Conservation (phyloP, 208 protist species). For the Zelonia costaricensis region DNA sequence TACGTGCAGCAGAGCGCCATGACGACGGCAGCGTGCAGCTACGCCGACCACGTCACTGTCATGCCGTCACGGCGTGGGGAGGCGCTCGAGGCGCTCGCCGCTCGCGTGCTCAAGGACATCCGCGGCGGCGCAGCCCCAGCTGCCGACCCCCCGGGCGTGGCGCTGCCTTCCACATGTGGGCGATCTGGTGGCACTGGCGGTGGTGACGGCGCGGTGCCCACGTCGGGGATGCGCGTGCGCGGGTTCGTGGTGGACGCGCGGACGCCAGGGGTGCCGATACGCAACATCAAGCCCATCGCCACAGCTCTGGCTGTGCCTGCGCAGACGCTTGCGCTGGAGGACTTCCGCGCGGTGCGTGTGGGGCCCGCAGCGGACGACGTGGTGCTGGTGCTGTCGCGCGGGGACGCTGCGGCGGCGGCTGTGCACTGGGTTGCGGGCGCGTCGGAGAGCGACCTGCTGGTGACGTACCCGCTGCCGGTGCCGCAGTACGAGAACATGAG, state of each 20-base stretch:
- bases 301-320: conserved; percentile 39
- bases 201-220: too few relatives aligned
- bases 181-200: not conserved
- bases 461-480: conserved; percentile 44
- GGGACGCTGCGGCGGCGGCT: conserved; percentile 30
- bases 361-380: conserved; percentile 19
- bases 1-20: conserved; percentile 26
- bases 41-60: conserved; percentile 1
- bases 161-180: conserved; percentile 23
- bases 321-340: conserved; percentile 63
- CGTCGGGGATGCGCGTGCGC: conserved; percentile 28
- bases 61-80: not conserved
- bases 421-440: conserved; percentile 50
- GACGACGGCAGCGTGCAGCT: conserved; percentile 32
- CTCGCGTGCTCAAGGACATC: not conserved
- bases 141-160: conserved; percentile 1
- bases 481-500: conserved; percentile 41
- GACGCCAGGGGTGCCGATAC: conserved; percentile 12
- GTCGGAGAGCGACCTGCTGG: conserved; percentile 46
- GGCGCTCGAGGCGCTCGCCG: conserved; percentile 2
- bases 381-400: conserved; percentile 34
- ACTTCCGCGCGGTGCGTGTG: conserved; percentile 42
- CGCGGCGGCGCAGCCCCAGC: too few relatives aligned
- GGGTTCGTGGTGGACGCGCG: conserved; percentile 37
- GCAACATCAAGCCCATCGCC: not conserved